Evolutionary conservation across 2,329 filamentous ascomycete genomes (phyloP).

Genomic region (Claviceps quebecensis): DNA sequence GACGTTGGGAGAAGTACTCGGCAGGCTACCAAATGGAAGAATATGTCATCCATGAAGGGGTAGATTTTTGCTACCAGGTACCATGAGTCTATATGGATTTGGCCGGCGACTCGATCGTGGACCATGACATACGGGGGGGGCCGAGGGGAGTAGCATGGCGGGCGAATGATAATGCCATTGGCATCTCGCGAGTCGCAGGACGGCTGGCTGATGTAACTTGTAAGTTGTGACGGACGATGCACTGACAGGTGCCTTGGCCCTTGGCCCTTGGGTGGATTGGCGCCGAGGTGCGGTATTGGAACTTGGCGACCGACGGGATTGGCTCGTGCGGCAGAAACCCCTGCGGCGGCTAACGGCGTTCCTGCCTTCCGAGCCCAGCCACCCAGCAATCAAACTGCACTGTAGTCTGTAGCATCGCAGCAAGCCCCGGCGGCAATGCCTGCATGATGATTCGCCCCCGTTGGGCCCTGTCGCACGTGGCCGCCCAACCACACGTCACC

Average conservation of each 20-base stretch:
- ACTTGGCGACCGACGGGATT: slow-evolving; percentile 1
- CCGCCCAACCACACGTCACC: too few relatives aligned
- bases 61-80: not conserved
- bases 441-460: too few relatives aligned
- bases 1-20: not conserved
- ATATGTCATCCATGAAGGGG: not conserved
- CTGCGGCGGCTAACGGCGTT: slow-evolving; percentile 2
- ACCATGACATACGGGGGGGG: too few relatives aligned
- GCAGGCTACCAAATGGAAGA: not conserved
- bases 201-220: not conserved
- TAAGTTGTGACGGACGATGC: not conserved
- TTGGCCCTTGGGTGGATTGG: slow-evolving; percentile 1
- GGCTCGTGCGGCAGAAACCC: not conserved
- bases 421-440: too few relatives aligned
- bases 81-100: too few relatives aligned
- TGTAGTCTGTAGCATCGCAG: too few relatives aligned
- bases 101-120: too few relatives aligned
- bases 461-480: too few relatives aligned
- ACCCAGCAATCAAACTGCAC: too few relatives aligned
- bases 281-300: not conserved
- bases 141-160: too few relatives aligned
- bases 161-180: too few relatives aligned
- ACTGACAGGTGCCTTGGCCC: not conserved
- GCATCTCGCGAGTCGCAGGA: not conserved
- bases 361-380: not conserved